phyloP scores from a whole-genome alignment of 2,329 filamentous ascomycete species.

The Chrysoporthe austroafricana region DNA sequence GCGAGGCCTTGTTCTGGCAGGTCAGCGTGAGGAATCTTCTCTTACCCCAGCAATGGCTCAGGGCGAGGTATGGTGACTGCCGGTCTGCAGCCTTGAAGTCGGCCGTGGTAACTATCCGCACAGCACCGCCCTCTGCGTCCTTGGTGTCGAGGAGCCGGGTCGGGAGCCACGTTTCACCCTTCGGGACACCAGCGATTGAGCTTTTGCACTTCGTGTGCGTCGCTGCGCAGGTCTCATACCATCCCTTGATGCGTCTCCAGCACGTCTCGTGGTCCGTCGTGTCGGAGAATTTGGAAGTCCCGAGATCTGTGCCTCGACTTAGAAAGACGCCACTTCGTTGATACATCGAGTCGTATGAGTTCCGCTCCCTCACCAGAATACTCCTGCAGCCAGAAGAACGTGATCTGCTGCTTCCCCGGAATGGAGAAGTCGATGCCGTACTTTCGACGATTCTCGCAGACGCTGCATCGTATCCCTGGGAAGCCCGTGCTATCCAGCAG shows the following conservation, averaged over 20 bases:
- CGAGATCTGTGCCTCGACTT: not conserved
- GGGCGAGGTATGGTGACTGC: not conserved
- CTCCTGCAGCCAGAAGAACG: constrained; percentile 6
- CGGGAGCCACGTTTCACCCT: not conserved
- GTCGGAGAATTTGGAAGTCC: not conserved
- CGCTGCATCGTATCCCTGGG: not conserved
- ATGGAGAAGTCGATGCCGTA: constrained; percentile 11
- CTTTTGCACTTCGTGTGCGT: not conserved
- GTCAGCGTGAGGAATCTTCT: not conserved
- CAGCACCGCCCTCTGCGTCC: not conserved
- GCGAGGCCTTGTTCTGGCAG: not conserved
- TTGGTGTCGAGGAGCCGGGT: constrained; percentile 8
- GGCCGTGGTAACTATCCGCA: constrained; percentile 2
- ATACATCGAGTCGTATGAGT: not conserved
- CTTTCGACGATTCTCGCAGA: constrained; percentile 1
- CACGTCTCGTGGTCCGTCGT: constrained; percentile 4
- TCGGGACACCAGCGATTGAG: not conserved
- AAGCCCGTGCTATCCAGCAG: not conserved
- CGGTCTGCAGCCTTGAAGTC: not conserved
- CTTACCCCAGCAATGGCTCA: constrained; percentile 19
- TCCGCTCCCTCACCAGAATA: not conserved
- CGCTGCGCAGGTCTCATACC: constrained; percentile 4
- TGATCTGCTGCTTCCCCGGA: not conserved
- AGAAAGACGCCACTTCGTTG: not conserved
- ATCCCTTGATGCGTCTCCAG: constrained; percentile 3